These are phyloP conservation scores for Circinella umbellata DNA, from an alignment of 371 early-diverging fungal genomes.

Conservation along the genomic window DNA sequence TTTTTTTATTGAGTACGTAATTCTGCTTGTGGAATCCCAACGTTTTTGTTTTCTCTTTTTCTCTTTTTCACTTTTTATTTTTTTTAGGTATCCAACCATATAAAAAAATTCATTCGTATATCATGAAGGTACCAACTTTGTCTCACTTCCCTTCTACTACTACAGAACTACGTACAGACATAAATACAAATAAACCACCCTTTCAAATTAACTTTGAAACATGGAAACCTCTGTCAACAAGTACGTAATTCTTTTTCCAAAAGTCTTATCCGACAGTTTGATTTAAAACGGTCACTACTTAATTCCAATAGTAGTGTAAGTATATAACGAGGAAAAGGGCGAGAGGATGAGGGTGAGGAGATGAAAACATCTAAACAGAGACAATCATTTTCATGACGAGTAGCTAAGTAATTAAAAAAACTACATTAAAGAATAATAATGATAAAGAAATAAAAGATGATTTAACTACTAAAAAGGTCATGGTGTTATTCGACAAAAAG, in stretches of 20 bases:
- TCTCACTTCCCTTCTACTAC: too few species aligned
- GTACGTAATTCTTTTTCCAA: slow-evolving; percentile 17
- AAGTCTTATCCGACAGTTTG: slow-evolving; percentile 20
- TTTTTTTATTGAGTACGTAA: neutral
- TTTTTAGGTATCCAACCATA: neutral
- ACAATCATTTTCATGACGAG: too few species aligned
- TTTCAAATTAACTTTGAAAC: slow-evolving; percentile 9
- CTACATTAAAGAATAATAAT: neutral
- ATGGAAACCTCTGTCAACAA: slow-evolving; percentile 5
- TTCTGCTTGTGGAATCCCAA: neutral
- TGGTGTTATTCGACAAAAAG: too few species aligned
- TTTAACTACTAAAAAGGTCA: too few species aligned
- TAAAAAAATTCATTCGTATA: neutral
- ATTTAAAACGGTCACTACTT: slow-evolving; percentile 13
- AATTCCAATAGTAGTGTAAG: neutral
- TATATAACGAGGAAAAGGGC: neutral
- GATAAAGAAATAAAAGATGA: too few species aligned
- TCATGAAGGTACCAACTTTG: too few species aligned
- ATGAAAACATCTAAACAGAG: too few species aligned
- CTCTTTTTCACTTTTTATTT: neutral
- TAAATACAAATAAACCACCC: neutral
- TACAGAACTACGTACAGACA: neutral
- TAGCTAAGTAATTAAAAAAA: neutral
- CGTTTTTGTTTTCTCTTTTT: neutral
- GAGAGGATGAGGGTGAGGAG: neutral